These are phyloP conservation scores for Penstemon newberryi DNA, from an alignment of 257 asterid genomes.

Conservation along the genomic window DNA sequence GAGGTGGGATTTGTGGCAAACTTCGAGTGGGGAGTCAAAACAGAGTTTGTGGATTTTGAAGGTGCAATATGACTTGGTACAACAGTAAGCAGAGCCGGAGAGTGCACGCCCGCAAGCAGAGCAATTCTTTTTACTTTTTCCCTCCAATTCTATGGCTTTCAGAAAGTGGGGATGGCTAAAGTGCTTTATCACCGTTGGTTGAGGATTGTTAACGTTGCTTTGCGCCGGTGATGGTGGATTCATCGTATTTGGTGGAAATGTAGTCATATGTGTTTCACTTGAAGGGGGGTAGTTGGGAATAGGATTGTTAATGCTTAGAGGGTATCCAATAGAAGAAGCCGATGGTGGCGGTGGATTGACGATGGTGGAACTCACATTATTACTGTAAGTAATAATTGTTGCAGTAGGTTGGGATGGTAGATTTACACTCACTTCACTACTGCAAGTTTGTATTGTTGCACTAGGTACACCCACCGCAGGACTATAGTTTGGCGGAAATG, in stretches of 20 bases:
- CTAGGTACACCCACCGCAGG: not conserved
- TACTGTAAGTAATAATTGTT: too few relatives aligned
- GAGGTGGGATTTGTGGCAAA: conserved; percentile 58
- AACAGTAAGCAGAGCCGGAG: conserved; percentile 45
- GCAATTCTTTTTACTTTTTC: conserved; percentile 38
- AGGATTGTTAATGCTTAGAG: too few relatives aligned
- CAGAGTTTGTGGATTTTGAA: conserved; percentile 64
- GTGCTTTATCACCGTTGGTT: conserved; percentile 42
- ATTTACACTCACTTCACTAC: too few relatives aligned
- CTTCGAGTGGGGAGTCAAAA: conserved; percentile 52
- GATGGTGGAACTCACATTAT: not conserved
- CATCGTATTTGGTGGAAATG: too few relatives aligned
- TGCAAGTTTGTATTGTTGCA: too few relatives aligned
- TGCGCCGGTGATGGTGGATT: not conserved
- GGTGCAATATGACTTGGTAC: conserved; percentile 50
- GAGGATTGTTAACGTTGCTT: conserved; percentile 23
- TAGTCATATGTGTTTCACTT: too few relatives aligned
- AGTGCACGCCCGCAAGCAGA: conserved; percentile 57
- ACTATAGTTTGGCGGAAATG: conserved; percentile 4
- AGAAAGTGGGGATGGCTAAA: conserved; percentile 67
- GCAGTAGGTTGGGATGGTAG: too few relatives aligned
- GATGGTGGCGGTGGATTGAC: conserved; percentile 21
- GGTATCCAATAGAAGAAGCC: not conserved
- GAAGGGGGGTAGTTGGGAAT: too few relatives aligned
- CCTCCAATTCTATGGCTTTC: conserved; percentile 34